Base-by-base conservation (phyloP, 2,329 filamentous ascomycete genomes). In the Cryphonectria japonica region DNA sequence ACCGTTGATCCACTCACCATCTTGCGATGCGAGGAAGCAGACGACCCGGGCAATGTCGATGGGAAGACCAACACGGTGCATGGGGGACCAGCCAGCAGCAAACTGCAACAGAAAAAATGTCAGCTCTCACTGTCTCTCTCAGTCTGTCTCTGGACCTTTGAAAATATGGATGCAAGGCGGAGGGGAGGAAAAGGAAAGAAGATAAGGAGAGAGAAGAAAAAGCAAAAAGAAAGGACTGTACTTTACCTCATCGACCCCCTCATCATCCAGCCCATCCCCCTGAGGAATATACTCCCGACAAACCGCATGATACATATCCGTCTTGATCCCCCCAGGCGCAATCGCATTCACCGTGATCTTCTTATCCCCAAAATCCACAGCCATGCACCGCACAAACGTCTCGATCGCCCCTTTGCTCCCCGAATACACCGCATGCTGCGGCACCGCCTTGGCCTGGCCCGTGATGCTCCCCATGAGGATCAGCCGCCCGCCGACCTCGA, bases 341-440 rank as follows among this genome's bases (percentile, higher is more conserved):
- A 91, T 85, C 67, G 87, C 88, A 76, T 91, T 91, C 78, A 90
- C 88, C 0, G 88, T 90, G 77, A 90, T 88, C 67, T 87, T 88
- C 75, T 88, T 85, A 83, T 90, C 87, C 69, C 90, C 87, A 74
- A 86, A 88, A 81, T 91, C 89, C 63, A 89, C 90, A 6, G 92
- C 90, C 82, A 94, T 92, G 76, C 87, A 89, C 79, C 92, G 91
- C 75, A 92, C 91, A 80, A 94, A 93, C 14, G 91, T 91, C 81
- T 93, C 92, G 72, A 94, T 90, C 52, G 92, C 89, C 76, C 91
- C 92, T 85, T 94, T 94, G 80, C 86, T 89, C 19, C 89, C 91
- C 32, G 91, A 92, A 85, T 94, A 94, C 64, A 94, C 85, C 19
- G 90, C 86, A 79, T 94, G 92, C 77, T 89, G 88, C 72, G 90